These are phyloP conservation scores for Pseudopithomyces maydicus DNA, from an alignment of 2,329 filamentous ascomycete species.

Conservation along the genomic window DNA sequence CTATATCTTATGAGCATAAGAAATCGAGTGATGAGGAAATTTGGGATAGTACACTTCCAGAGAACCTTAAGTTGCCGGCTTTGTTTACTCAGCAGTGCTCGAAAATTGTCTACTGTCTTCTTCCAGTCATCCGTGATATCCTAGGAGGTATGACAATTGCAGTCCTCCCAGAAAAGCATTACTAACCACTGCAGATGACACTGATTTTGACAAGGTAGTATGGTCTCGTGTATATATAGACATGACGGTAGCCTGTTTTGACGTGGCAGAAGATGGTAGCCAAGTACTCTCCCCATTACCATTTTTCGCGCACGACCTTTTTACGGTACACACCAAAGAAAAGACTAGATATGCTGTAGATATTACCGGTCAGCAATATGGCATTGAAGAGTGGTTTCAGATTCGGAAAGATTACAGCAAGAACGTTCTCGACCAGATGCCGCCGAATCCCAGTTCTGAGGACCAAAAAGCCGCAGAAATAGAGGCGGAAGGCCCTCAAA, in stretches of 20 bases:
- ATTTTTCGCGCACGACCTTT: conserved; percentile 2
- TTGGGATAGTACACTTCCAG: neutral
- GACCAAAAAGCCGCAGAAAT: neutral
- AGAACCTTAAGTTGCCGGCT: neutral
- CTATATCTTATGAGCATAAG: neutral
- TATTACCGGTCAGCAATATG: neutral
- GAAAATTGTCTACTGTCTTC: neutral
- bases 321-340: neutral
- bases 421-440: neutral
- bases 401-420: neutral
- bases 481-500: neutral
- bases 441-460: neutral
- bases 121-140: neutral
- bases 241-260: neutral
- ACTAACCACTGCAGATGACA: neutral
- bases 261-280: neutral
- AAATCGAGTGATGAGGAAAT: neutral
- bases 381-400: conserved; percentile 1
- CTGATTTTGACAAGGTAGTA: neutral
- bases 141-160: neutral
- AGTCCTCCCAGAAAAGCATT: too few relatives aligned
- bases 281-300: neutral
- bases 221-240: neutral
- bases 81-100: neutral
- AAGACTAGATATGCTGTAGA: neutral